Evolutionary conservation across 345 rosid species (phyloP).

Genomic region (Euphorbia peplus): DNA sequence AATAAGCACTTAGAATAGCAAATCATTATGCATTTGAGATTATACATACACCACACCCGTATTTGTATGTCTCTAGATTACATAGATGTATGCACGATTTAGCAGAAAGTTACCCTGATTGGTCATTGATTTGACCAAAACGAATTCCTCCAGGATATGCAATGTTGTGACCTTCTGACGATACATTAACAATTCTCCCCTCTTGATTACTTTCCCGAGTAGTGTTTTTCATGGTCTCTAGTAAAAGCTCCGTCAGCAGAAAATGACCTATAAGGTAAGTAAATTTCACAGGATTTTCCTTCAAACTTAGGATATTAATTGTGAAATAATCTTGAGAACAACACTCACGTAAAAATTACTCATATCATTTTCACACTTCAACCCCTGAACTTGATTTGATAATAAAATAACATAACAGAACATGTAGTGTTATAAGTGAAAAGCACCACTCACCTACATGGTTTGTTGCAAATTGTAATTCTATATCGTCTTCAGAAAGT

Average conservation of each 20-base stretch:
- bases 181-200: conserved; percentile 46
- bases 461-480: conserved; percentile 31
- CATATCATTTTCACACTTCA: neutral
- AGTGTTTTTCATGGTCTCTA: conserved; percentile 48
- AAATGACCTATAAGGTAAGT: conserved; percentile 43
- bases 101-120: conserved; percentile 30
- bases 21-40: neutral
- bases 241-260: conserved; percentile 43
- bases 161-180: conserved; percentile 38
- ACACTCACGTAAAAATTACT: neutral
- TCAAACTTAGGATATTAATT: neutral
- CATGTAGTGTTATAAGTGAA: neutral
- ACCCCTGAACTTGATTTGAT: neutral
- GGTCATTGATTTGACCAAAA: conserved; percentile 40
- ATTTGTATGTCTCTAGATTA: neutral
- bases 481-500: conserved; percentile 34
- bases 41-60: neutral
- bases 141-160: conserved; percentile 42
- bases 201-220: conserved; percentile 32
- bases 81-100: neutral
- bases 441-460: conserved; percentile 21
- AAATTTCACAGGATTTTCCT: neutral
- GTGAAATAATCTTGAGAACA: neutral
- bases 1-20: neutral
- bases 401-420: neutral